Conservation (phyloP, 352 stramenopile species). For the Phytophthora ramorum region DNA sequence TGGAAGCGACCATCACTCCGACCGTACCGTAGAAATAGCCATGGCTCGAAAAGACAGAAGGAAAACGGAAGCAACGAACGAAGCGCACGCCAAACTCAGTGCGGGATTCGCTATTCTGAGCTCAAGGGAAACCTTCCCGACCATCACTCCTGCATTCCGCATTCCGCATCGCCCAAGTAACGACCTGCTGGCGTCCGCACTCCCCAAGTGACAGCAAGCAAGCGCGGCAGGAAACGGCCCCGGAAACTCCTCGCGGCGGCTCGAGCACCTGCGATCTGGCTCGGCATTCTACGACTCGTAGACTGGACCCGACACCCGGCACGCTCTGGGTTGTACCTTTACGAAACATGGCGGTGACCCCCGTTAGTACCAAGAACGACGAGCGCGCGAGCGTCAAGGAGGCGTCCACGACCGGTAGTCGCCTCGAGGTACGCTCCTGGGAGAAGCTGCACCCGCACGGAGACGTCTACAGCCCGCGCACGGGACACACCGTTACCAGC, state of each 20-base stretch:
- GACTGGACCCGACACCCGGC: constrained; percentile 39
- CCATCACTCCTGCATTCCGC: constrained; percentile 40
- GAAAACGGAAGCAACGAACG: constrained; percentile 38
- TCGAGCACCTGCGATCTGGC: constrained; percentile 23
- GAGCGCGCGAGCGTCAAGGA: constrained; percentile 17
- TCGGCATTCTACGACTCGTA: constrained; percentile 47
- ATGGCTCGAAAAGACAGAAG: constrained; percentile 32
- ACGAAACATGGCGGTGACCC: constrained; percentile 29
- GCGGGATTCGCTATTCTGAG: constrained; percentile 39
- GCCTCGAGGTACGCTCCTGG: constrained; percentile 81
- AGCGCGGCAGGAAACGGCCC: constrained; percentile 26
- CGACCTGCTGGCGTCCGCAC: constrained; percentile 33
- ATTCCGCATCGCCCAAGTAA: constrained; percentile 38
- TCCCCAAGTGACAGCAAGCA: constrained; percentile 29
- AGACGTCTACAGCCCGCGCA: constrained; percentile 86
- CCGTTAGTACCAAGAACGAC: constrained; percentile 27
- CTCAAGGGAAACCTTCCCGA: constrained; percentile 37
- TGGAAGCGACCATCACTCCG: too few species aligned
- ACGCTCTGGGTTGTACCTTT: constrained; percentile 33
- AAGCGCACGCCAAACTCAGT: constrained; percentile 29
- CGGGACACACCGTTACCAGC: constrained; percentile 85
- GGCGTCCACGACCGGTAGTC: constrained; percentile 18
- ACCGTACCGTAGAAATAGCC: constrained; percentile 9
- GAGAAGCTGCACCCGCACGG: constrained; percentile 75
- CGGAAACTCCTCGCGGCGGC: constrained; percentile 36